phyloP scores from a whole-genome alignment of 1,284 basidiomycete species.

The Melanopsichium pennsylvanicum region DNA sequence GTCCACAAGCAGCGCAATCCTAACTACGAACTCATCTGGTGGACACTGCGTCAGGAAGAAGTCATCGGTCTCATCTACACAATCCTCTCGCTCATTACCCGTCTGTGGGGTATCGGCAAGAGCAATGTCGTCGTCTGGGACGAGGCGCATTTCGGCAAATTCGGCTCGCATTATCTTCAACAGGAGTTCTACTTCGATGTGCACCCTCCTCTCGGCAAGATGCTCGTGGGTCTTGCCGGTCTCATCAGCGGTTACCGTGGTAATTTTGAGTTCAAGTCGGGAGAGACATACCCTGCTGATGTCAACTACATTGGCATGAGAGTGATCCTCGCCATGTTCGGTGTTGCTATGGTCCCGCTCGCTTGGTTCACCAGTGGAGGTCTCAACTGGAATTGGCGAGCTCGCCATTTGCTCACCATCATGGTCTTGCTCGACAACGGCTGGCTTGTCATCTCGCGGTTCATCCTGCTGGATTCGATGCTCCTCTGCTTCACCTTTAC shows the following conservation, averaged over 20 bases:
- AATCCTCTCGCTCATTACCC: slow-evolving; percentile 88
- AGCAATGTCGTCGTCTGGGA: slow-evolving; percentile 93
- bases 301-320: slow-evolving; percentile 95
- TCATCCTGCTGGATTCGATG: slow-evolving; percentile 98
- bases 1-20: slow-evolving; percentile 48
- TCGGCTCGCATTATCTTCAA: slow-evolving; percentile 87
- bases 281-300: slow-evolving; percentile 79
- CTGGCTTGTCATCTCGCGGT: slow-evolving; percentile 94
- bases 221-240: slow-evolving; percentile 94
- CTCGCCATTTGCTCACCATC: slow-evolving; percentile 87
- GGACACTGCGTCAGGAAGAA: slow-evolving; percentile 48
- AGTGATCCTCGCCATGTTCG: slow-evolving; percentile 90
- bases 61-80: slow-evolving; percentile 77
- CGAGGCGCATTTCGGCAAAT: slow-evolving; percentile 70
- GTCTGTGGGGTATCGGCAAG: slow-evolving; percentile 92
- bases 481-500: slow-evolving; percentile 97
- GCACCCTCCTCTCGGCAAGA: slow-evolving; percentile 98
- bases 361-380: slow-evolving; percentile 97
- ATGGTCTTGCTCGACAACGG: slow-evolving; percentile 92
- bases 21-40: slow-evolving; percentile 31
- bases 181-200: slow-evolving; percentile 69
- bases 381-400: slow-evolving; percentile 86
- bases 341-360: slow-evolving; percentile 92
- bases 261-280: slow-evolving; percentile 92
- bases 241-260: slow-evolving; percentile 91